Evolutionary conservation across 495 filamentous ascomycete genomes (phyloP).

Genomic region (Tuber brumale): DNA sequence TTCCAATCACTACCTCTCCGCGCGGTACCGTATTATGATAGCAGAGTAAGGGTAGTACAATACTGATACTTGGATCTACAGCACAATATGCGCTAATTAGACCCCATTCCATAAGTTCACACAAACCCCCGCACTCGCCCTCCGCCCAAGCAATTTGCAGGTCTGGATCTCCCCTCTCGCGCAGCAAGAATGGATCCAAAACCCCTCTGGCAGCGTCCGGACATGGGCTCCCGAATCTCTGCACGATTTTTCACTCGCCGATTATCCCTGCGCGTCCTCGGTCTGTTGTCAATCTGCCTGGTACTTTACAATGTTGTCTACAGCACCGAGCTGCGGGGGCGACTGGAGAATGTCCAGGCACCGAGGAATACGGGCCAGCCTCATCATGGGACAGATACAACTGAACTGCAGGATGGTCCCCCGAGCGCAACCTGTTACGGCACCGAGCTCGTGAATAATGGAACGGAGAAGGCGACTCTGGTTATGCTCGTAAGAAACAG

Average conservation of each 20-base stretch:
- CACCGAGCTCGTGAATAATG: constrained; percentile 10
- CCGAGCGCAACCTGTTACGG: background rate
- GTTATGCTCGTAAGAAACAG: constrained; percentile 37
- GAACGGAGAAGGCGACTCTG: constrained; percentile 34
- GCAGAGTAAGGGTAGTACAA: background rate
- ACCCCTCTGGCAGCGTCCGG: constrained; percentile 7
- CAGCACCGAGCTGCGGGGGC: constrained; percentile 20
- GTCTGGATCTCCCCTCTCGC: background rate
- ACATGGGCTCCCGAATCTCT: constrained; percentile 15
- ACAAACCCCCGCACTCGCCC: background rate
- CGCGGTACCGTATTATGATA: too few species aligned
- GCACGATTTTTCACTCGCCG: constrained; percentile 8
- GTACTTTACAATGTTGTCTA: constrained; percentile 30
- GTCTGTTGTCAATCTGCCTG: constrained; percentile 11
- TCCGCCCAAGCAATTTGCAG: background rate
- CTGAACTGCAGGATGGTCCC: background rate
- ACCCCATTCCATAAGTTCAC: background rate
- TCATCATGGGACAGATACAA: background rate
- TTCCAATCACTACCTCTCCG: background rate
- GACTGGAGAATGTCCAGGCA: background rate
- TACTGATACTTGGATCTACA: background rate
- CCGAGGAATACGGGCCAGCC: background rate
- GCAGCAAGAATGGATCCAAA: background rate
- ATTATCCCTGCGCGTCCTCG: constrained; percentile 7
- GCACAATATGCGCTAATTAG: background rate